Conservation (phyloP, 805 yeast species). For the Osmozyma mogii region DNA sequence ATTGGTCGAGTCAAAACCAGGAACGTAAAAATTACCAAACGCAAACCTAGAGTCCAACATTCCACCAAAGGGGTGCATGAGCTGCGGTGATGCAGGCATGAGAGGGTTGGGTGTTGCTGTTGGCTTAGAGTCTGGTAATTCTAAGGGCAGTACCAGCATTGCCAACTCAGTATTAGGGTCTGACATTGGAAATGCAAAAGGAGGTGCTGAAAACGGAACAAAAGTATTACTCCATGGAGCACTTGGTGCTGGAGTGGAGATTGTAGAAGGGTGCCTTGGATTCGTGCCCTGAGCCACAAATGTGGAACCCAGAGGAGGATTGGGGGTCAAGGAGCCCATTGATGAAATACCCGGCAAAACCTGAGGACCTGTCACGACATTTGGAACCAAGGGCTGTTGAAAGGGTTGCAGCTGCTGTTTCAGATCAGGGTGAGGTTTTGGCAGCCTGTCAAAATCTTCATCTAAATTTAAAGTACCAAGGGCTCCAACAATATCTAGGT, state of each 20-base stretch:
- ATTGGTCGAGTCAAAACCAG: neutral
- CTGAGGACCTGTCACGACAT: neutral
- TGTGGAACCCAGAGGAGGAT: slow-evolving; percentile 14
- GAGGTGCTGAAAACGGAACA: slow-evolving; percentile 32
- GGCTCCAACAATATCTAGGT: slow-evolving; percentile 42
- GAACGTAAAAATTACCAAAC: slow-evolving; percentile 3
- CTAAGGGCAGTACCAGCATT: slow-evolving; percentile 18
- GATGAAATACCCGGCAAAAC: slow-evolving; percentile 7
- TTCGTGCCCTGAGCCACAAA: slow-evolving; percentile 6
- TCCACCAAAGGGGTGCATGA: slow-evolving; percentile 16
- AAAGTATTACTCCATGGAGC: slow-evolving; percentile 25
- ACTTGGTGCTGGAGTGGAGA: slow-evolving; percentile 25
- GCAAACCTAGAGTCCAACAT: slow-evolving; percentile 12
- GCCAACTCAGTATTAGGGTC: slow-evolving; percentile 11
- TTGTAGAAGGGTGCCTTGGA: slow-evolving; percentile 9
- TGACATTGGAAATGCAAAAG: slow-evolving; percentile 17
- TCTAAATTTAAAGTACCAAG: slow-evolving; percentile 39
- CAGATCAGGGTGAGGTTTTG: neutral
- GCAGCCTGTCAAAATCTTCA: slow-evolving; percentile 20
- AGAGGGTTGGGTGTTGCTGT: slow-evolving; percentile 7
- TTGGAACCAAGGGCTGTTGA: neutral
- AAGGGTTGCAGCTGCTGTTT: neutral
- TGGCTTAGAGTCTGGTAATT: slow-evolving; percentile 15
- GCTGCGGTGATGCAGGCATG: slow-evolving; percentile 19
- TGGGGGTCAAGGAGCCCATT: slow-evolving; percentile 23